Percentiles rank a stretch among this genome's conserved stretches.
Evolutionary conservation across 1,284 basidiomycete species (phyloP).

Genomic region (Spongiforma sp.): DNA sequence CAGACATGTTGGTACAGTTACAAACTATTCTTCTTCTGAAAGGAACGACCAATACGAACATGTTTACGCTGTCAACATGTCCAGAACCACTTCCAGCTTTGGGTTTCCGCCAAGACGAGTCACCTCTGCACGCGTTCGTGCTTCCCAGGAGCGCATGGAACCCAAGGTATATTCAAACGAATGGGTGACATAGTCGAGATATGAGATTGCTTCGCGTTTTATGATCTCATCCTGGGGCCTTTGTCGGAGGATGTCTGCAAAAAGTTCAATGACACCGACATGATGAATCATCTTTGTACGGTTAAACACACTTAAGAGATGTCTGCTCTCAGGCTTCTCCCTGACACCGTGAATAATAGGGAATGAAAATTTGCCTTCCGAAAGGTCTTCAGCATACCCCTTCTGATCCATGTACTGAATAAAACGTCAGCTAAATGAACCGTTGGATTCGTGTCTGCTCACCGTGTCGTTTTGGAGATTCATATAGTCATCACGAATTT

Average conservation of each 20-base stretch:
- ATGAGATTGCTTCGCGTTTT: neutral
- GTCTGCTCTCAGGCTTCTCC: neutral
- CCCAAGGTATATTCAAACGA: neutral
- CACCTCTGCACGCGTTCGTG: neutral
- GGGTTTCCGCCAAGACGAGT: neutral
- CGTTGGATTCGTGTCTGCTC: neutral
- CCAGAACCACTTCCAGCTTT: neutral
- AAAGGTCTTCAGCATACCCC: neutral
- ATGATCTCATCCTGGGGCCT: neutral
- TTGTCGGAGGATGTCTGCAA: neutral
- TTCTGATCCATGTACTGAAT: neutral
- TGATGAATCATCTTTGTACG: neutral
- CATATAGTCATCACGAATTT: neutral
- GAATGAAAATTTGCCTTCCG: neutral
- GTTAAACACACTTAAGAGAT: neutral
- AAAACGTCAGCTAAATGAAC: too few species aligned
- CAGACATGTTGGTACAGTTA: too few species aligned
- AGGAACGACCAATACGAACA: too few species aligned
- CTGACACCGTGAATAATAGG: neutral
- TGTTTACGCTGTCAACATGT: neutral
- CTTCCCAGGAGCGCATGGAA: neutral
- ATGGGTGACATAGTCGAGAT: neutral
- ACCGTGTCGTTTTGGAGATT: neutral
- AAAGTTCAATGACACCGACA: neutral
- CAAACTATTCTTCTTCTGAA: too few species aligned